Conservation (phyloP, 2,329 filamentous ascomycete genomes). For the Nemania abortiva region DNA sequence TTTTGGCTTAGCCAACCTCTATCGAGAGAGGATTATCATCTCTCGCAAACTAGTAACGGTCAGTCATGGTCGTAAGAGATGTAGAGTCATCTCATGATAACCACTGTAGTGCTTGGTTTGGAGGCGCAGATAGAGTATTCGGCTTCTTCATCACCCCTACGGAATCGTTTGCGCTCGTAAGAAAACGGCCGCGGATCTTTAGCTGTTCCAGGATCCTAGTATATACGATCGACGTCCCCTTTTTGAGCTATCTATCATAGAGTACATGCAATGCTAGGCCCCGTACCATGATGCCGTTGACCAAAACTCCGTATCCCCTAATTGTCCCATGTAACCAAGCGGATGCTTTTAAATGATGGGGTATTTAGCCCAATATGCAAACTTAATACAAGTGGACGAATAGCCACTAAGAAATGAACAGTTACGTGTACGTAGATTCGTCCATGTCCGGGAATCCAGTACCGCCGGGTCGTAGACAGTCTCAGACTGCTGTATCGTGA, state of each 20-base stretch:
- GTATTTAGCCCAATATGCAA: conserved; percentile 27
- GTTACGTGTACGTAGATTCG: conserved; percentile 1
- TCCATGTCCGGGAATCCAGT: conserved; percentile 13
- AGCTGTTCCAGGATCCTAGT: conserved; percentile 7
- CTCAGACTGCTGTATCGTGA: conserved; percentile 20
- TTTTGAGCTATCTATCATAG: conserved; percentile 32
- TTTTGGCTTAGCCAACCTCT: conserved; percentile 11
- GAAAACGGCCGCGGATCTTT: not conserved
- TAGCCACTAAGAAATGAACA: conserved; percentile 32
- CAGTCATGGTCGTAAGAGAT: not conserved
- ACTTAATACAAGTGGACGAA: conserved; percentile 33
- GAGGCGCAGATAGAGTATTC: not conserved
- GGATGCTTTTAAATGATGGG: conserved; percentile 36
- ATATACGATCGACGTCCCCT: conserved; percentile 26
- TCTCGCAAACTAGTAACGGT: not conserved
- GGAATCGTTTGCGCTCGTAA: not conserved
- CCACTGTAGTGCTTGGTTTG: not conserved
- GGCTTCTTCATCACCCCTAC: not conserved
- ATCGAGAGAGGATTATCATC: not conserved
- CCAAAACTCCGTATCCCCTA: conserved; percentile 29
- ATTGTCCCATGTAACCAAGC: conserved; percentile 13
- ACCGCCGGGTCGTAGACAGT: conserved; percentile 19
- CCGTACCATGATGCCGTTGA: conserved; percentile 36
- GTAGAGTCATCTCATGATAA: not conserved
- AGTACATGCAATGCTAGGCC: conserved; percentile 39